Evolutionary conservation across 1,284 basidiomycete species (phyloP), one percentile per base, ranked within the genome.

Genomic region (Wallemia hederae): DNA sequence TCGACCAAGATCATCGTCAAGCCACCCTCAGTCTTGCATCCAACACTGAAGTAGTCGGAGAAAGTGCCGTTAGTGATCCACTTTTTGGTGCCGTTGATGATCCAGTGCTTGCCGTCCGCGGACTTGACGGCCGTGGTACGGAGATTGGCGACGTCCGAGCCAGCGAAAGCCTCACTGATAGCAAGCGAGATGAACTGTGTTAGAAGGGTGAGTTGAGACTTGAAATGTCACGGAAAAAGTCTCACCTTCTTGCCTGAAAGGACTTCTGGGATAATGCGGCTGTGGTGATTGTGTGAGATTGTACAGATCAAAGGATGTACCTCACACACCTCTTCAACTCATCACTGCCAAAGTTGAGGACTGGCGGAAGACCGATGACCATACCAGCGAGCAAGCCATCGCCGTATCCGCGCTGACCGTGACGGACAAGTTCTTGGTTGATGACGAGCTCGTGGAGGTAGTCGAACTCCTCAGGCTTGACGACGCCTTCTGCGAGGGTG

Each of bases 11-110:
- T 80, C 63, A 87, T 83, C 2, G 85, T 86, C 63, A 89, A 79
- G 27, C 89, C 88, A 63, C 83, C 79, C 70, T 85, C 75, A 25
- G 70, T 71, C 65, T 70, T 67, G 25, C 49, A 62, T 27, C n/a
- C 26, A 1, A 27, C 78, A 33, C 78, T 81, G 69, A 83, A 84
- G 72, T 73, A 74, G 66, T 72, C 70, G 55, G 70, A 67, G 59
- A 62, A 64, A n/a, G 71, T 73, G 59, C 85, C 87, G 66, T 90
- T 94, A 57, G 90, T 91, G 67, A 96, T 96, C 90, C 90, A 94
- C 65, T 74, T 74, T 72, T 92, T 91, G 5, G 85, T 88, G 7
- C 87, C 88, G 65, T 86, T 87, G 64, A 91, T 80, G 61, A 85
- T 80, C 82, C 83, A 87, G 66, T 80, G 72, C 66, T 84, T 72